These are phyloP conservation scores for Hypoxylon sp. DNA, from an alignment of 2,329 filamentous ascomycete genomes.

Conservation along the genomic window DNA sequence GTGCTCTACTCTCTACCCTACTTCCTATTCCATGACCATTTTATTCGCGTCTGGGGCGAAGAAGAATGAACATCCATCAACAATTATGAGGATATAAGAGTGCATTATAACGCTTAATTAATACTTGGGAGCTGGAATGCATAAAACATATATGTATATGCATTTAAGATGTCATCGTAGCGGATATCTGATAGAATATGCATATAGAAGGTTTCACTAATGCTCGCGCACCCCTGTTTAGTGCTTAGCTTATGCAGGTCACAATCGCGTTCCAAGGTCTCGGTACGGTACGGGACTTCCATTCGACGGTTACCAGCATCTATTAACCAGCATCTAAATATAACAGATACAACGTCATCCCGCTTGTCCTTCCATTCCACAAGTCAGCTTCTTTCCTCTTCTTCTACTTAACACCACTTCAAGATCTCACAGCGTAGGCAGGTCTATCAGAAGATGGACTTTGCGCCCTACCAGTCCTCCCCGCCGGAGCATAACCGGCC, in stretches of 20 bases:
- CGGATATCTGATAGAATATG: background rate
- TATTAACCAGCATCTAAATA: conserved; percentile 21
- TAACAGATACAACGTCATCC: conserved; percentile 33
- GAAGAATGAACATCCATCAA: background rate
- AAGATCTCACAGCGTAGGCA: background rate
- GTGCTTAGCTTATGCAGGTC: conserved; percentile 20
- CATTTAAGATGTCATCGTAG: background rate
- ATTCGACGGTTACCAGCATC: background rate
- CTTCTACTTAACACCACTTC: background rate
- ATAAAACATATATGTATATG: background rate
- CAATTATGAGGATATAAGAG: background rate
- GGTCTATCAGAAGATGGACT: conserved; percentile 76
- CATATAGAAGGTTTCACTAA: conserved; percentile 6
- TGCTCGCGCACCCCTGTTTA: conserved; percentile 22
- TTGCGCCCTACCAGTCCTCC: conserved; percentile 96
- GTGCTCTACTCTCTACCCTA: background rate
- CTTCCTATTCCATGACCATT: background rate
- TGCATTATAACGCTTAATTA: background rate
- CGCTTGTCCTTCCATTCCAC: conserved; percentile 7
- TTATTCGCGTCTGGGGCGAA: background rate
- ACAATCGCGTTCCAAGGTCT: conserved; percentile 26
- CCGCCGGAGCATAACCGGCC: conserved; percentile 87
- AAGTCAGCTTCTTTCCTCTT: conserved; percentile 16
- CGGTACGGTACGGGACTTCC: conserved; percentile 8
- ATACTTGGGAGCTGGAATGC: background rate